phyloP scores from a whole-genome alignment of 1,139 yeast species.

The Groenewaldozyma sp. region DNA sequence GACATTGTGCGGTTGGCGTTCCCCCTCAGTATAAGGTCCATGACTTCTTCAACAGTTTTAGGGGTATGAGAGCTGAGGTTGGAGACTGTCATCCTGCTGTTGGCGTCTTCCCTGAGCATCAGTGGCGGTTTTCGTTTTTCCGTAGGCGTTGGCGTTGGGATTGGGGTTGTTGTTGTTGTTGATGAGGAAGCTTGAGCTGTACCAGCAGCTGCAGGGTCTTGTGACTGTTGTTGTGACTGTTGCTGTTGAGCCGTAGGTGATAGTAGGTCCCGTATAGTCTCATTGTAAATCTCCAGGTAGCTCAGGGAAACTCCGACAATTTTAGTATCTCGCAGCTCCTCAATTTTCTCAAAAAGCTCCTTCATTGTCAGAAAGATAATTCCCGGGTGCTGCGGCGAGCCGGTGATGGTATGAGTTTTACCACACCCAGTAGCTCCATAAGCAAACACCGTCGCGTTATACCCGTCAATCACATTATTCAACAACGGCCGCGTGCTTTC shows the following conservation, averaged over 20 bases:
- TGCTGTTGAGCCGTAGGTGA: slow-evolving; percentile 17
- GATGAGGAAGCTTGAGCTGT: not conserved
- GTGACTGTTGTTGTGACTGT: too few species aligned
- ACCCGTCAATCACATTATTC: slow-evolving; percentile 63
- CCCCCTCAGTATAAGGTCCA: slow-evolving; percentile 67
- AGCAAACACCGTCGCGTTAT: slow-evolving; percentile 83
- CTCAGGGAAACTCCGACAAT: slow-evolving; percentile 47
- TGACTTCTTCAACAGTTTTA: slow-evolving; percentile 56
- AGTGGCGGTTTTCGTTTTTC: slow-evolving; percentile 25
- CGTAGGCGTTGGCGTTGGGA: slow-evolving; percentile 51
- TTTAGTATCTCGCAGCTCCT: slow-evolving; percentile 24
- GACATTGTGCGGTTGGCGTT: slow-evolving; percentile 72
- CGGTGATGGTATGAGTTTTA: slow-evolving; percentile 87
- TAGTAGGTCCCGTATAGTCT: slow-evolving; percentile 67
- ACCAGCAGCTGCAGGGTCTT: slow-evolving; percentile 18
- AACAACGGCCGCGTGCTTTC: slow-evolving; percentile 55
- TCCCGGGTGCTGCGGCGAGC: slow-evolving; percentile 59
- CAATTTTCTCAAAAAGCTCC: slow-evolving; percentile 51
- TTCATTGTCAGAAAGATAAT: slow-evolving; percentile 66
- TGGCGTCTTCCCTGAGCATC: slow-evolving; percentile 62
- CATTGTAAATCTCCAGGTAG: slow-evolving; percentile 87
- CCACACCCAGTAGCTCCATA: slow-evolving; percentile 97
- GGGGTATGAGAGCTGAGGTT: slow-evolving; percentile 65
- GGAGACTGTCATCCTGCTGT: slow-evolving; percentile 59
- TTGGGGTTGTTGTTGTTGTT: slow-evolving; percentile 76